These are phyloP conservation scores for Fusarium sp. DNA, from an alignment of 2,329 filamentous ascomycete genomes.

Conservation along the genomic window DNA sequence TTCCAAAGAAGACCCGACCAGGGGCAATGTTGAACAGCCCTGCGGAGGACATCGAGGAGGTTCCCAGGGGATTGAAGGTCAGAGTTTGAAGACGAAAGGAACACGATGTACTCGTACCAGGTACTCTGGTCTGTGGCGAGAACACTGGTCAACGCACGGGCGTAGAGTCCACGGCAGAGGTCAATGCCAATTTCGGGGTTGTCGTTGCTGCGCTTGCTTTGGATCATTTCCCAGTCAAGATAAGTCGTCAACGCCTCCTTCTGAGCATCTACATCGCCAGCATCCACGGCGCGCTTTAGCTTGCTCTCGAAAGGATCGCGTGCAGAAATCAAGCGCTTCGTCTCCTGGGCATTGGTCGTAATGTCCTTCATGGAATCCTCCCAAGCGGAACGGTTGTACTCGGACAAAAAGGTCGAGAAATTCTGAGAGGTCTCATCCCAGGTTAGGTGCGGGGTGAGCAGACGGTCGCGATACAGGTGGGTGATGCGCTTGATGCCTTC, in stretches of 20 bases:
- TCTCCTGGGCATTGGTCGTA: conserved; percentile 71
- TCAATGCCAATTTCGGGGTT: conserved; percentile 58
- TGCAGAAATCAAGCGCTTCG: conserved; percentile 70
- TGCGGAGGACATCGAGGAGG: conserved; percentile 78
- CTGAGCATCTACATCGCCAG: conserved; percentile 67
- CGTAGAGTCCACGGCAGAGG: conserved; percentile 76
- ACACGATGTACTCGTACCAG: conserved; percentile 88
- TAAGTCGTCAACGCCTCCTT: conserved; percentile 72
- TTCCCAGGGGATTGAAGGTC: conserved; percentile 52
- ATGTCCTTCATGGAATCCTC: conserved; percentile 79
- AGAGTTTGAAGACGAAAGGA: conserved; percentile 66
- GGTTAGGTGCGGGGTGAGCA: conserved; percentile 77
- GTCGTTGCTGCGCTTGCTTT: conserved; percentile 64
- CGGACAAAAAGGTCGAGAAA: conserved; percentile 80
- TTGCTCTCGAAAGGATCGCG: conserved; percentile 78
- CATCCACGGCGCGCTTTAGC: conserved; percentile 68
- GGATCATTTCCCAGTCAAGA: conserved; percentile 83
- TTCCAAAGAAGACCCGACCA: conserved; percentile 95
- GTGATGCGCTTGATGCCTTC: conserved; percentile 73
- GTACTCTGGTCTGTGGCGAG: conserved; percentile 79
- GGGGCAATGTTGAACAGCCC: conserved; percentile 90
- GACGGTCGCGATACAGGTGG: conserved; percentile 76
- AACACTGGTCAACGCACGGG: conserved; percentile 76
- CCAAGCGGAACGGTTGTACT: conserved; percentile 77
- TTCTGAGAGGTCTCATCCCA: conserved; percentile 81